phyloP scores from a whole-genome alignment of 2,329 filamentous ascomycete species.

The Exophiala spinifera region DNA sequence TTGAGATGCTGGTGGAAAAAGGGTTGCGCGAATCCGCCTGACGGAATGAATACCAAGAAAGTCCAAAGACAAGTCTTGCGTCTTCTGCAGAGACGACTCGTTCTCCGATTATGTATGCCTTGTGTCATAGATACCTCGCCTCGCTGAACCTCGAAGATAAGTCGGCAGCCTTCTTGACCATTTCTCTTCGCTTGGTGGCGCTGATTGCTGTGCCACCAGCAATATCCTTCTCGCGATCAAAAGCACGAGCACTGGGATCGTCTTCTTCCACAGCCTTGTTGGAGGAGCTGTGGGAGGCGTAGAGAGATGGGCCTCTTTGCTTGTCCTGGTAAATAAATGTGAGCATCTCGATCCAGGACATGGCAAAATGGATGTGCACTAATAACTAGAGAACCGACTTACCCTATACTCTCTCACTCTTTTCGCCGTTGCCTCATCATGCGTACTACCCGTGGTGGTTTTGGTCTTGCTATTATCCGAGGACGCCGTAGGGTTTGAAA shows the following conservation, averaged over 20 bases:
- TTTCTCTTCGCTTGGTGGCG: constrained; percentile 68
- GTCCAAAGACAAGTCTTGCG: not conserved
- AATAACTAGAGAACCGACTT: constrained; percentile 36
- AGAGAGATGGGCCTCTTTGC: constrained; percentile 56
- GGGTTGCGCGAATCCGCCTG: too few species aligned
- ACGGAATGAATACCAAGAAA: too few species aligned
- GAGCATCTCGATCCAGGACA: not conserved
- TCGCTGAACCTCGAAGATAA: constrained; percentile 80
- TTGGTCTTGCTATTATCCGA: constrained; percentile 12
- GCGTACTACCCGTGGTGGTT: constrained; percentile 19
- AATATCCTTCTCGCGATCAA: constrained; percentile 95
- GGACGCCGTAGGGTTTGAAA: constrained; percentile 39
- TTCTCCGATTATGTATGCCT: not conserved
- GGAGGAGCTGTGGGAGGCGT: constrained; percentile 55
- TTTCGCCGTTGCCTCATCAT: constrained; percentile 42
- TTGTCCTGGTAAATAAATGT: constrained; percentile 43
- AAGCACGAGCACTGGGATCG: constrained; percentile 83
- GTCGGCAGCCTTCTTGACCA: constrained; percentile 74
- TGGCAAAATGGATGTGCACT: not conserved
- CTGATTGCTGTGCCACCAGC: constrained; percentile 69
- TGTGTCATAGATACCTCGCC: constrained; percentile 57
- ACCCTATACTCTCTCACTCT: constrained; percentile 60
- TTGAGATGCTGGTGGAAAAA: too few species aligned
- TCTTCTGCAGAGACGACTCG: not conserved
- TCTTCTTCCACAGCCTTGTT: constrained; percentile 67